Conservation (phyloP, 1,139 yeast species). For the Pichiaceae sp. region DNA sequence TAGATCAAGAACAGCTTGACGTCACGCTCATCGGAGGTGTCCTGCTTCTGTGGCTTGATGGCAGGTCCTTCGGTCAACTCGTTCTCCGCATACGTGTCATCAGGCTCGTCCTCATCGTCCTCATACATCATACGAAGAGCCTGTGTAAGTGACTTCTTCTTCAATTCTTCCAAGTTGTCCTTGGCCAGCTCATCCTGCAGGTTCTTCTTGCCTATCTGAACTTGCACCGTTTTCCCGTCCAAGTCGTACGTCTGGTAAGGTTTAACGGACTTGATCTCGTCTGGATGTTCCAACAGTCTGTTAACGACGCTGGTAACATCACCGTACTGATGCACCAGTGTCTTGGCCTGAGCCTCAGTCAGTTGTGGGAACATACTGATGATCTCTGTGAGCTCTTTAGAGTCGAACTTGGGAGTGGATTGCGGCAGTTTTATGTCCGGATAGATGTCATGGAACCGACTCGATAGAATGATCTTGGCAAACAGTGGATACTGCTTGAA, state of each 20-base stretch:
- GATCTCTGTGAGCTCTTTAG: slow-evolving; percentile 35
- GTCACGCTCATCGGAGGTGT: slow-evolving; percentile 29
- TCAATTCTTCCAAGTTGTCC: slow-evolving; percentile 34
- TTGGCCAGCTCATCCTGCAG: slow-evolving; percentile 12
- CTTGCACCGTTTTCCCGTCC: slow-evolving; percentile 6
- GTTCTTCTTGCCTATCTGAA: slow-evolving; percentile 25
- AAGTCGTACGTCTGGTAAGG: slow-evolving; percentile 12
- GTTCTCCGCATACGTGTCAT: slow-evolving; percentile 77
- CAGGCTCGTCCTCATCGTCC: slow-evolving; percentile 73
- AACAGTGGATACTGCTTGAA: slow-evolving; percentile 40
- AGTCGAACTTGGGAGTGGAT: slow-evolving; percentile 17
- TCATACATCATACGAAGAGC: slow-evolving; percentile 63
- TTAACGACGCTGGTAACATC: slow-evolving; percentile 55
- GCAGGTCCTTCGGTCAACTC: slow-evolving; percentile 38
- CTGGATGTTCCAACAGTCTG: slow-evolving; percentile 54
- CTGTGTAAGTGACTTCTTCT: slow-evolving; percentile 50
- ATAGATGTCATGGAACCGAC: slow-evolving; percentile 32
- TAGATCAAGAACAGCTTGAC: slow-evolving; percentile 48
- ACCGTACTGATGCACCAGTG: slow-evolving; percentile 37
- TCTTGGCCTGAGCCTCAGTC: slow-evolving; percentile 34
- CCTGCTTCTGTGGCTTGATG: slow-evolving; percentile 5
- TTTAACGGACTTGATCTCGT: slow-evolving; percentile 22
- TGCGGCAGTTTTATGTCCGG: slow-evolving; percentile 42
- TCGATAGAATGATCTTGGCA: slow-evolving; percentile 42
- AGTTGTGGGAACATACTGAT: slow-evolving; percentile 55